These are phyloP conservation scores for Beauveria brongniartii DNA, from an alignment of 2,329 filamentous ascomycete genomes.

Conservation along the genomic window DNA sequence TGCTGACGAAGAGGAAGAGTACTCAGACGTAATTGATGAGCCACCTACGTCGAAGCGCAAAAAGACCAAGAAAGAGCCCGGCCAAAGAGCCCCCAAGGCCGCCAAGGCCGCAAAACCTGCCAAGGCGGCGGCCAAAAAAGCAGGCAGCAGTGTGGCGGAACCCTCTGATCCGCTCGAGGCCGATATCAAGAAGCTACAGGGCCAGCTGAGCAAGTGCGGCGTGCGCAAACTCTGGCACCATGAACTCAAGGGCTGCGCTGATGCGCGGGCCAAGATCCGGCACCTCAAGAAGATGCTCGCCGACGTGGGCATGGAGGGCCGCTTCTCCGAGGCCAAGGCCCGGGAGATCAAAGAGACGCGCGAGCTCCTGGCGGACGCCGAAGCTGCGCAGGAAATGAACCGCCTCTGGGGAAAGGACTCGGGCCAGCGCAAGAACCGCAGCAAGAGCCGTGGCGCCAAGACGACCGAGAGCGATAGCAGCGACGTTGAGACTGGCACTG, in stretches of 20 bases:
- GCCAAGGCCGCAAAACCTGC: conserved; percentile 18
- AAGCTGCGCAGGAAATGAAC: conserved; percentile 76
- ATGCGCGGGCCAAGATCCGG: conserved; percentile 68
- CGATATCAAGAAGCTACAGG: conserved; percentile 83
- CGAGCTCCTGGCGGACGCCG: conserved; percentile 76
- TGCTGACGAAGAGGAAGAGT: conserved; percentile 30
- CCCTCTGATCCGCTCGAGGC: conserved; percentile 55
- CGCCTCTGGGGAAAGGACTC: conserved; percentile 60
- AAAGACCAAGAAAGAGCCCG: conserved; percentile 33
- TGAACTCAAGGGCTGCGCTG: conserved; percentile 70
- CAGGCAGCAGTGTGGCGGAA: conserved; percentile 22
- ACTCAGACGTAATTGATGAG: conserved; percentile 62
- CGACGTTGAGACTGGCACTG: conserved; percentile 19
- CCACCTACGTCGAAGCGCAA: conserved; percentile 49
- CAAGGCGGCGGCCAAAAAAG: conserved; percentile 36
- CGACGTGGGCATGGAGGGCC: conserved; percentile 79
- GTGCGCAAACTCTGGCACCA: conserved; percentile 86
- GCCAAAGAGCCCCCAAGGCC: conserved; percentile 13
- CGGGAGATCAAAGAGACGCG: conserved; percentile 78
- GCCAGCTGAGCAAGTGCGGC: conserved; percentile 81
- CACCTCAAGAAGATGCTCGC: conserved; percentile 73
- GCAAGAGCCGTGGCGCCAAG: conserved; percentile 24
- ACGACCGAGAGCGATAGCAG: conserved; percentile 23
- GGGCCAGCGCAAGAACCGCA: conserved; percentile 33
- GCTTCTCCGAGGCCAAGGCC: conserved; percentile 79